These are phyloP conservation scores for Pseudocercospora vitis DNA, from an alignment of 2,329 filamentous ascomycete genomes.

Conservation along the genomic window DNA sequence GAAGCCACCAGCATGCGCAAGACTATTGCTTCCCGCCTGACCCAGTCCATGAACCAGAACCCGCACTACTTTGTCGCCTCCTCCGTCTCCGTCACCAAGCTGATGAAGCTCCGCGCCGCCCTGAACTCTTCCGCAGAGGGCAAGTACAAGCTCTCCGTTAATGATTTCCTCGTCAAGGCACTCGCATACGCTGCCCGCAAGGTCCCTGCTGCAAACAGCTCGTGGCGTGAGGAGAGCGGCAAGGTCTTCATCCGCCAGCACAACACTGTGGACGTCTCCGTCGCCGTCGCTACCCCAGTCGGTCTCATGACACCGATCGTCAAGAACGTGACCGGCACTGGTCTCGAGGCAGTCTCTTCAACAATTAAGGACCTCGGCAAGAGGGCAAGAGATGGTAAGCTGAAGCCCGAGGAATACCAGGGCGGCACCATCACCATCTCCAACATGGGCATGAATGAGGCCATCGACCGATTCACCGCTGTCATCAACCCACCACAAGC, in stretches of 20 bases:
- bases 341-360: slow-evolving; percentile 82
- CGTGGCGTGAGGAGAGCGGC: slow-evolving; percentile 76
- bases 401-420: slow-evolving; percentile 99
- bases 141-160: slow-evolving; percentile 99
- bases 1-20: slow-evolving; percentile 94
- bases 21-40: slow-evolving; percentile 88
- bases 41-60: slow-evolving; percentile 87
- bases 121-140: slow-evolving; percentile 86
- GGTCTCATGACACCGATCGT: slow-evolving; percentile 98
- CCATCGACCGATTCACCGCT: slow-evolving; percentile 94
- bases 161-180: slow-evolving; percentile 99
- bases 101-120: slow-evolving; percentile 91
- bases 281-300: slow-evolving; percentile 88
- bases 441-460: slow-evolving; percentile 99
- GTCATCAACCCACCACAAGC: slow-evolving; percentile 99
- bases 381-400: slow-evolving; percentile 93
- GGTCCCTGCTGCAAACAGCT: slow-evolving; percentile 93
- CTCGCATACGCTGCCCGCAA: slow-evolving; percentile 84
- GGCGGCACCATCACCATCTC: slow-evolving; percentile 98
- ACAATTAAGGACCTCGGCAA: slow-evolving; percentile 96
- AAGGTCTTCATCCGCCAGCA: slow-evolving; percentile 82
- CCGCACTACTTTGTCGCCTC: slow-evolving; percentile 97
- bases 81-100: slow-evolving; percentile 87
- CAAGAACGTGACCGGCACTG: slow-evolving; percentile 80
- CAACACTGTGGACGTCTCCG: slow-evolving; percentile 89